These are phyloP conservation scores for Tulasnella calospora DNA, from an alignment of 768 basidiomycete species.

Conservation along the genomic window DNA sequence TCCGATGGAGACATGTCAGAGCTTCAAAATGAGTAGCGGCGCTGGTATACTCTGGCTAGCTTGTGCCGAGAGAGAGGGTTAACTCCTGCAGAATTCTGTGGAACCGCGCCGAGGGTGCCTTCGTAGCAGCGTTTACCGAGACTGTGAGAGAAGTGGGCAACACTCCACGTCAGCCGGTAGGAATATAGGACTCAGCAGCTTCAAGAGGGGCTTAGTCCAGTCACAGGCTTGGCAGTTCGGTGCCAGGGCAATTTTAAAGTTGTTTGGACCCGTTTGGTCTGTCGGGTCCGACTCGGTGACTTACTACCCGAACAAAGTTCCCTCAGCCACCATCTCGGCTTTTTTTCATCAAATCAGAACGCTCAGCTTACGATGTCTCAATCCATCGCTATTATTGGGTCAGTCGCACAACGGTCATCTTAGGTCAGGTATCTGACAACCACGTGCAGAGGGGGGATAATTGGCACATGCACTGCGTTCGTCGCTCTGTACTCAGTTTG, in stretches of 20 bases:
- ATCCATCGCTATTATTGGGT: slow-evolving; percentile 29
- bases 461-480: slow-evolving; percentile 29
- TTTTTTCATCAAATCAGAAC: not conserved
- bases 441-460: slow-evolving; percentile 28
- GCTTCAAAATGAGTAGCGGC: not conserved
- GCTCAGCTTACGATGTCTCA: slow-evolving; percentile 14
- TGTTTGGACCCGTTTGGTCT: not conserved
- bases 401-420: not conserved
- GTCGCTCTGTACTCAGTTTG: not conserved
- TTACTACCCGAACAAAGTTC: not conserved
- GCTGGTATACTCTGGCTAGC: too few species aligned
- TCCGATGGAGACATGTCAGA: not conserved
- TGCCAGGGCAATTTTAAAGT: not conserved
- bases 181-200: too few species aligned
- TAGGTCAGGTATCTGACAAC: not conserved
- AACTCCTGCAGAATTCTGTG: too few species aligned
- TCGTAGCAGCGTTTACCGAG: too few species aligned
- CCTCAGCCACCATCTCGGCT: not conserved
- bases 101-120: too few species aligned
- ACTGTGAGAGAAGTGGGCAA: too few species aligned
- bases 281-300: not conserved
- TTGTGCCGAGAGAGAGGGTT: too few species aligned
- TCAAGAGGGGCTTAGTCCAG: not conserved
- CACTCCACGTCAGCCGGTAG: not conserved
- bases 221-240: too few species aligned